phyloP scores from a whole-genome alignment of 768 basidiomycete genomes.

The Leccinum ochraceum region DNA sequence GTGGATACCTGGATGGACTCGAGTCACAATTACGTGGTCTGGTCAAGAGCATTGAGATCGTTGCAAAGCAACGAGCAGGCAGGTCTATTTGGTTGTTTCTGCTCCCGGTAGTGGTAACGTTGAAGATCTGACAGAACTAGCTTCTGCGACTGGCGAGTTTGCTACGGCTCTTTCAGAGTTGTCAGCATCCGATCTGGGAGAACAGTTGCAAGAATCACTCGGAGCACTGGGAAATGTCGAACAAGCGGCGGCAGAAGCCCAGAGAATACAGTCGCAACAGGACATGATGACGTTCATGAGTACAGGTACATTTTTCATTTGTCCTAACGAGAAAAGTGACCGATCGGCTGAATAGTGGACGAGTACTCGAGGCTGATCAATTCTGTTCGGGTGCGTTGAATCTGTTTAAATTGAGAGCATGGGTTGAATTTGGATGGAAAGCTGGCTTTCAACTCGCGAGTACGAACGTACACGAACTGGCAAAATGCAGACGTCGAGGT shows the following conservation, averaged over 20 bases:
- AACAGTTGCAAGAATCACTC: constrained; percentile 70
- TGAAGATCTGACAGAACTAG: constrained; percentile 52
- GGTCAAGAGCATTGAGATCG: constrained; percentile 82
- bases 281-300: constrained; percentile 82
- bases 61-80: constrained; percentile 84
- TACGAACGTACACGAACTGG: constrained; percentile 81
- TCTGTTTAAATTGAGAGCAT: no score
- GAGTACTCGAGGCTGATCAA: constrained; percentile 92
- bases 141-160: constrained; percentile 75
- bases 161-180: constrained; percentile 69
- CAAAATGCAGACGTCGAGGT: constrained; percentile 78
- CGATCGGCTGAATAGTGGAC: constrained; percentile 51
- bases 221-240: constrained; percentile 74
- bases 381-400: constrained; percentile 71
- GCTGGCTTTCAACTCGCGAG: constrained; percentile 87
- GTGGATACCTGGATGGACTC: constrained; percentile 80
- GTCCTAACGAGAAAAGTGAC: background rate
- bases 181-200: constrained; percentile 72
- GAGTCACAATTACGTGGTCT: constrained; percentile 87
- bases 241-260: constrained; percentile 69
- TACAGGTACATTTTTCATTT: constrained; percentile 47
- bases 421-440: constrained; percentile 29
- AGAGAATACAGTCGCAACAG: constrained; percentile 73
- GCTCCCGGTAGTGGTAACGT: background rate
- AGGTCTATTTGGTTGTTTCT: constrained; percentile 12